These are phyloP conservation scores for Pascua guehoae DNA, from an alignment of 1,284 basidiomycete genomes.

Conservation along the genomic window DNA sequence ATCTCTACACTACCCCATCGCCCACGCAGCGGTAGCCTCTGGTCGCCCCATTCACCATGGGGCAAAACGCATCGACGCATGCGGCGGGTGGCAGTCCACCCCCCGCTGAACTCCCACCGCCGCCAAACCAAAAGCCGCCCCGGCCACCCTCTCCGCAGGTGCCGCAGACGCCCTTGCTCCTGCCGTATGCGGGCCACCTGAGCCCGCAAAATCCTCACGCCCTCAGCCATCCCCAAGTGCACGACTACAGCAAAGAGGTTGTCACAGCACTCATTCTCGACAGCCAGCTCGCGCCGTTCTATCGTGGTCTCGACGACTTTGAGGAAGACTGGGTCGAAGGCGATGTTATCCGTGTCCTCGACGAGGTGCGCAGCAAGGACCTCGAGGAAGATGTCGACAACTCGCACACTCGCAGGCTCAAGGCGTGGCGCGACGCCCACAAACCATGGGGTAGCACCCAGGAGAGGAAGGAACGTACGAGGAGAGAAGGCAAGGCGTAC, in stretches of 20 bases:
- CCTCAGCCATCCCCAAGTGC: constrained; percentile 55
- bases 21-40: background rate
- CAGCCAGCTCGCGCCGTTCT: constrained; percentile 89
- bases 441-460: constrained; percentile 19
- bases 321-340: constrained; percentile 79
- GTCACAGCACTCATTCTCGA: constrained; percentile 83
- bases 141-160: constrained; percentile 47
- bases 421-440: constrained; percentile 33
- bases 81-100: no score
- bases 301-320: constrained; percentile 90
- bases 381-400: constrained; percentile 36
- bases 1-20: background rate
- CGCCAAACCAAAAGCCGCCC: constrained; percentile 22
- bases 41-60: constrained; percentile 21
- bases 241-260: constrained; percentile 84
- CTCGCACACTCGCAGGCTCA: constrained; percentile 29
- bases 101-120: constrained; percentile 4
- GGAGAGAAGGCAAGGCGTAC: constrained; percentile 70
- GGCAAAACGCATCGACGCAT: background rate
- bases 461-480: constrained; percentile 55
- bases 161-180: constrained; percentile 61
- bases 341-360: constrained; percentile 58
- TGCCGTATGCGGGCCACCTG: constrained; percentile 64
- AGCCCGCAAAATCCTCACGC: constrained; percentile 87
- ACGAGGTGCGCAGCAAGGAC: constrained; percentile 37